Evolutionary conservation across 2,329 filamentous ascomycete genomes (phyloP).

Genomic region (Coniella lustricola): DNA sequence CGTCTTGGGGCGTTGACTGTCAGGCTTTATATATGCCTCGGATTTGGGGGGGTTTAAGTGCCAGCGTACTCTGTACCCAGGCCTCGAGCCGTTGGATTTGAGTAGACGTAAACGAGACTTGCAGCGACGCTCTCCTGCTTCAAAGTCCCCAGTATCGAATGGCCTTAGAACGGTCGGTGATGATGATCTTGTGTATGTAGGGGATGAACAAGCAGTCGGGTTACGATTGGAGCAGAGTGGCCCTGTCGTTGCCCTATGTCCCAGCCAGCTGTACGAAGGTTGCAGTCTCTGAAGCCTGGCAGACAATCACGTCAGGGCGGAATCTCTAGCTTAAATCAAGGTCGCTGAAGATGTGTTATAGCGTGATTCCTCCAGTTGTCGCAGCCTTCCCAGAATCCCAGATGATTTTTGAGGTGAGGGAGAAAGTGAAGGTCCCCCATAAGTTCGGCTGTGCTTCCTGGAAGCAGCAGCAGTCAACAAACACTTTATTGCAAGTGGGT

Average conservation of each 20-base stretch:
- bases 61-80: too few species aligned
- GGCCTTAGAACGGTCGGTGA: not conserved
- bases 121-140: not conserved
- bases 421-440: not conserved
- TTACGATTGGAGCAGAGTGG: not conserved
- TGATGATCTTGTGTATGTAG: not conserved
- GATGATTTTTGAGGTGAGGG: not conserved
- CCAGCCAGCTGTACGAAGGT: not conserved
- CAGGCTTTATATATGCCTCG: not conserved
- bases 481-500: slow-evolving; percentile 5
- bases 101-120: not conserved
- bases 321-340: not conserved
- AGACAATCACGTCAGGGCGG: not conserved
- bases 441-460: not conserved
- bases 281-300: not conserved
- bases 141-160: too few species aligned
- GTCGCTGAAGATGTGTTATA: not conserved
- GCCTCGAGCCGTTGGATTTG: not conserved
- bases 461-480: slow-evolving; percentile 7
- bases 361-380: not conserved
- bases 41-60: too few species aligned
- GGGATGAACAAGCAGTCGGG: not conserved
- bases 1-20: not conserved
- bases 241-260: not conserved
- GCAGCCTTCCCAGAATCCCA: not conserved